Percentiles rank a stretch among this genome's conserved stretches.
Evolutionary conservation across 345 rosid genomes (phyloP).

Genomic region (Fremontodendron californicum): DNA sequence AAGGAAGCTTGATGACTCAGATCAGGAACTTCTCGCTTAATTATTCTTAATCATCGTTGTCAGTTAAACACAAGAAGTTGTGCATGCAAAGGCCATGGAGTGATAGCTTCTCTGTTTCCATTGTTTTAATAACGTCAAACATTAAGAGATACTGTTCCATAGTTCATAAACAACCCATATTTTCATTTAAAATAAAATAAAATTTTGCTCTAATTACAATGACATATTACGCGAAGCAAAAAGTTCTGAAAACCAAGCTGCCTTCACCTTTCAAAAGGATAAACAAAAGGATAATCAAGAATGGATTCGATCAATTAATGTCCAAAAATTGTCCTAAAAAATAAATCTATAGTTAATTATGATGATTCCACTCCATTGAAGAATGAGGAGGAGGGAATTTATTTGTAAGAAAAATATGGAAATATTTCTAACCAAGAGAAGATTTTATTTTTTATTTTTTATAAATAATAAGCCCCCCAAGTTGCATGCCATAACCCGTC

Average conservation of each 20-base stretch:
- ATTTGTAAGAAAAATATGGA: neutral
- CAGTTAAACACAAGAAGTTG: neutral
- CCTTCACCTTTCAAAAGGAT: neutral
- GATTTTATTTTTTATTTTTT: no score
- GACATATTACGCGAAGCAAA: neutral
- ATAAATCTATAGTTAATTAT: no score
- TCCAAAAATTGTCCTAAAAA: neutral
- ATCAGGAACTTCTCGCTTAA: no score
- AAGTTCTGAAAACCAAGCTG: neutral
- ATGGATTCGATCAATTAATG: neutral
- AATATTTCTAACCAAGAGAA: neutral
- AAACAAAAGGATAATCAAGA: neutral
- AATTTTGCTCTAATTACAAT: neutral
- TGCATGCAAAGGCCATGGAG: neutral
- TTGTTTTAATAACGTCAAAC: neutral
- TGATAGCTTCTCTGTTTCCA: neutral
- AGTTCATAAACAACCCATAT: no score
- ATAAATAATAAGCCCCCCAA: neutral
- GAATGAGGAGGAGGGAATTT: neutral
- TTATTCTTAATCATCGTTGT: no score
- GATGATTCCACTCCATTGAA: neutral
- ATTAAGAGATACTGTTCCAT: neutral
- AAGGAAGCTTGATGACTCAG: no score
- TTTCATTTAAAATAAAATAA: no score
- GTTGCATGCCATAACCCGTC: neutral